Evolutionary conservation across 2,329 filamentous ascomycete species (phyloP).

Genomic region (Xylariaceae sp.): DNA sequence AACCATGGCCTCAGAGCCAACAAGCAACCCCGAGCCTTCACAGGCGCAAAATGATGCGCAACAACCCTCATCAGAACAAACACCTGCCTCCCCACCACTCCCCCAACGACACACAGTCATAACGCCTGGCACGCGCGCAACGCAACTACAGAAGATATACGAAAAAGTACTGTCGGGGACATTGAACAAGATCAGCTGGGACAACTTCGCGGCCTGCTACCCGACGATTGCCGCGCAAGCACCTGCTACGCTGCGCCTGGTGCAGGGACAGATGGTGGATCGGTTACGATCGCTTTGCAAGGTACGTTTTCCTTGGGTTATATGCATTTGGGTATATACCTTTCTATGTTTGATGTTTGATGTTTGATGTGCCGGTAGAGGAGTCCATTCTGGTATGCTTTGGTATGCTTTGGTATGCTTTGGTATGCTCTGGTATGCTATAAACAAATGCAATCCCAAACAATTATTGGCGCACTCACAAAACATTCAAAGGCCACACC

Average conservation of each 20-base stretch:
- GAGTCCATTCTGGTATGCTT: background rate
- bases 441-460: too few relatives aligned
- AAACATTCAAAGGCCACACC: background rate
- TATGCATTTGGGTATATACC: background rate
- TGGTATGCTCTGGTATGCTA: too few relatives aligned
- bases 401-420: too few relatives aligned
- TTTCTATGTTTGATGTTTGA: background rate
- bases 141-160: conserved; percentile 54
- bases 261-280: conserved; percentile 58
- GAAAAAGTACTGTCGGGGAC: conserved; percentile 51
- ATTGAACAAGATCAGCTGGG: conserved; percentile 53
- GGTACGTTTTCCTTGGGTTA: conserved; percentile 30
- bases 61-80: background rate
- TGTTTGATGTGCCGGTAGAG: background rate
- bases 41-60: background rate
- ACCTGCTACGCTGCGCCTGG: conserved; percentile 49
- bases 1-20: conserved; percentile 11
- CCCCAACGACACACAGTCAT: conserved; percentile 42
- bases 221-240: conserved; percentile 55
- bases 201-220: conserved; percentile 60
- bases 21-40: conserved; percentile 6
- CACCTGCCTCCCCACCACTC: conserved; percentile 26
- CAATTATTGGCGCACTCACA: too few relatives aligned
- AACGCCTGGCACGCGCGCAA: conserved; percentile 56
- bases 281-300: conserved; percentile 53